These are phyloP conservation scores for Tetragonia tetragonoides DNA, from an alignment of 148 eudicot species.

Conservation along the genomic window DNA sequence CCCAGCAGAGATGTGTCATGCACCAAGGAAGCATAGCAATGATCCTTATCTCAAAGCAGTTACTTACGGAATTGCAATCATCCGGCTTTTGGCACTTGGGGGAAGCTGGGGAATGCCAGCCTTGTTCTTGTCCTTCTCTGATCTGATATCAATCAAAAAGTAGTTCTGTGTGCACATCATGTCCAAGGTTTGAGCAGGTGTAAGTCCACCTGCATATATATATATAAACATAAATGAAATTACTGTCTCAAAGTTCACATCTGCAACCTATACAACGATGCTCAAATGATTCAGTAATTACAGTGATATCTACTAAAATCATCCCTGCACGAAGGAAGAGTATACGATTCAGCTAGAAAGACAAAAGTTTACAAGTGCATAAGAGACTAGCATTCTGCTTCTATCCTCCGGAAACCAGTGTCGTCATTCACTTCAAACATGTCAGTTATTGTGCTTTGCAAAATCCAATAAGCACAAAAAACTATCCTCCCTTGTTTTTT, in stretches of 20 bases:
- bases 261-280: background rate
- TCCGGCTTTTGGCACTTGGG: constrained; percentile 70
- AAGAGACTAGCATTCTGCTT: background rate
- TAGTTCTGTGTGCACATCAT: constrained; percentile 63
- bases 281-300: background rate
- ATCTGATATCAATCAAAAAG: constrained; percentile 73
- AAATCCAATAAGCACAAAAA: no score
- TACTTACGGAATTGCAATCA: constrained; percentile 87
- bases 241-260: background rate
- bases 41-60: background rate
- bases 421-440: no score
- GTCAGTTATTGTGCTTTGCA: no score
- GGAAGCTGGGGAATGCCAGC: constrained; percentile 93
- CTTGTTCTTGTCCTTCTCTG: constrained; percentile 92
- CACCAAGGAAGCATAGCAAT: background rate
- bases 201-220: constrained; percentile 51
- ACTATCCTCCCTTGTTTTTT: no score
- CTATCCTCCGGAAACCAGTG: background rate
- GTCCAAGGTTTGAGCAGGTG: constrained; percentile 92
- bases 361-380: background rate
- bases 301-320: background rate
- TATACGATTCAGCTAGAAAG: no score
- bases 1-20: background rate
- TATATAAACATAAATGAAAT: background rate
- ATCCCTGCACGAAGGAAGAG: background rate